Base-by-base conservation (phyloP, 73 alveolate species). In the Effrenium voratum region DNA sequence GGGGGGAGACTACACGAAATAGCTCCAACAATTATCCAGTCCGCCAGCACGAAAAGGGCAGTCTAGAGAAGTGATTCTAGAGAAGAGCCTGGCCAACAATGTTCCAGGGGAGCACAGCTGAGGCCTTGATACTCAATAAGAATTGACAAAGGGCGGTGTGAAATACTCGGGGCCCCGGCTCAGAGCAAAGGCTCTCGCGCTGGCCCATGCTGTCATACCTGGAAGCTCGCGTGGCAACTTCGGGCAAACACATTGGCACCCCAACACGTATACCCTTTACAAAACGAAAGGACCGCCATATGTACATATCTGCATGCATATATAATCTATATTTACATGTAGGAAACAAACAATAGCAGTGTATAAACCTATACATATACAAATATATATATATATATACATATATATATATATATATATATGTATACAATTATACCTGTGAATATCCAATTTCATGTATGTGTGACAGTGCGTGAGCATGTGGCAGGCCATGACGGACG, bases 171-270 rank as follows among this genome's bases (percentile, higher is more conserved):
- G 26, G 26, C 63, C 26, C 63, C 63, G 26, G 41, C 80, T 57
- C 93, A 1, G 80, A 34, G 19, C 93, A 57, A 15, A 57, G 93
- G 80, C 80, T 84, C 76, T 46, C 80, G 1, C 77, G 93, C 44
- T 84, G 93, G 66, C 93, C 80, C 13, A 55, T 79, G 44, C 77
- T 52, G 28, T 84, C 93, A 28, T 84, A 55, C 80, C 77, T 84
- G 26, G 30, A 52, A 52, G 8, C 63, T 52, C 26, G 19, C 19
- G 8, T 52, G 8, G 8, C 63, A 19, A 8, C 63, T 52, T 19
- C 19, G 19, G 8, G 19, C 63, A 52, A 12, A 52, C 63, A 52
- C 19, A 52, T 19, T 12, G 8, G 19, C 63, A 52, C 19, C 8
- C 63, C 8, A 12, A 52, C 63, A 52, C 19, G 19, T 19, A 52